phyloP scores from a whole-genome alignment of 2,329 filamentous ascomycete genomes.

The Berkeleyomyces rouxiae region DNA sequence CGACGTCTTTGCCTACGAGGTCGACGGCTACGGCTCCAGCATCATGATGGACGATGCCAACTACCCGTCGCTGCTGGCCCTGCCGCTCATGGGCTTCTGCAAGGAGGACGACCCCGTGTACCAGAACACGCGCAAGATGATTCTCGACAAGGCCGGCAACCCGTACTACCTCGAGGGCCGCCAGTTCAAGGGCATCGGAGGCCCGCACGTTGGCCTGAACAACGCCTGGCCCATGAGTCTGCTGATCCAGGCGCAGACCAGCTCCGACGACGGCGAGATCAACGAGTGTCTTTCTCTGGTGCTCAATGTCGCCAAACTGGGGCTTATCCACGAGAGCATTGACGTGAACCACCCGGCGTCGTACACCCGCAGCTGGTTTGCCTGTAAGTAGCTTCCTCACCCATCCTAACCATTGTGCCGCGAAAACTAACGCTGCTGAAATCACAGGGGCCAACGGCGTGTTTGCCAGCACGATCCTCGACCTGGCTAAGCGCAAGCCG shows the following conservation, averaged over 20 bases:
- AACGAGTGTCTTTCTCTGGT: slow-evolving; percentile 54
- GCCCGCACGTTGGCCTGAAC: slow-evolving; percentile 59
- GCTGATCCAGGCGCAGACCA: slow-evolving; percentile 80
- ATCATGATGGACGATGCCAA: slow-evolving; percentile 87
- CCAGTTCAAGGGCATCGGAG: slow-evolving; percentile 77
- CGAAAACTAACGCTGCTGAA: neutral
- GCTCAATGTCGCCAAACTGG: slow-evolving; percentile 55
- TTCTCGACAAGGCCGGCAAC: slow-evolving; percentile 60
- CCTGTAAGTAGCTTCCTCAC: slow-evolving; percentile 34
- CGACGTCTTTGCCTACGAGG: slow-evolving; percentile 70
- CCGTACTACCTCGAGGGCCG: slow-evolving; percentile 72
- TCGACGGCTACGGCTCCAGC: slow-evolving; percentile 68
- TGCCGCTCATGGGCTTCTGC: slow-evolving; percentile 66
- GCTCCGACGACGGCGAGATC: slow-evolving; percentile 71
- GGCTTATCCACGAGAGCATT: slow-evolving; percentile 82
- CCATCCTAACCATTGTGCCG: neutral
- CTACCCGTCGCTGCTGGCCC: slow-evolving; percentile 60
- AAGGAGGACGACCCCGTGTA: slow-evolving; percentile 51
- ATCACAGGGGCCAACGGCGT: slow-evolving; percentile 71
- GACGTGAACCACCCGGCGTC: slow-evolving; percentile 50
- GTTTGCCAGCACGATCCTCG: slow-evolving; percentile 80
- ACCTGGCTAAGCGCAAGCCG: slow-evolving; percentile 77
- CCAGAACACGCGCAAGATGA: slow-evolving; percentile 66
- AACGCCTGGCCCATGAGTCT: slow-evolving; percentile 97
- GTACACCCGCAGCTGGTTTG: slow-evolving; percentile 91